These are phyloP conservation scores for Cladosporium sp. DNA, from an alignment of 2,329 filamentous ascomycete genomes.

Conservation along the genomic window DNA sequence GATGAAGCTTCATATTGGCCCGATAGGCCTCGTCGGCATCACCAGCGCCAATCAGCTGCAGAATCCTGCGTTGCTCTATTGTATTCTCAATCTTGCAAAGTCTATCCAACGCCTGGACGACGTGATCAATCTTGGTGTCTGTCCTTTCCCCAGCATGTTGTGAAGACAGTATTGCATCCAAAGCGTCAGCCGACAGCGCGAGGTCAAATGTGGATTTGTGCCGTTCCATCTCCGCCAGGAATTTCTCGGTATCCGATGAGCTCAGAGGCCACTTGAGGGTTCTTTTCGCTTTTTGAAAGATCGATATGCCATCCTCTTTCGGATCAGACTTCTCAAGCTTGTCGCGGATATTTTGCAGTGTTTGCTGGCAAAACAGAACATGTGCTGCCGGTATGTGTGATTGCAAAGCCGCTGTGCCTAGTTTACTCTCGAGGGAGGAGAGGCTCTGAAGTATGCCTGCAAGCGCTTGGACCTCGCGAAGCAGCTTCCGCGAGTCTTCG, in stretches of 20 bases:
- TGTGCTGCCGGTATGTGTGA: neutral
- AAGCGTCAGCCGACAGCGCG: neutral
- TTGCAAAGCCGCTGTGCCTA: neutral
- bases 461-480: constrained; percentile 7
- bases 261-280: neutral
- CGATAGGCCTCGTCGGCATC: neutral
- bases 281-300: neutral
- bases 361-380: neutral
- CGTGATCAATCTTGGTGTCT: neutral
- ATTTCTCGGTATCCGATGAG: neutral
- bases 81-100: neutral
- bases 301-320: neutral
- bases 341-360: neutral
- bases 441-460: neutral
- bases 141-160: too few relatives aligned
- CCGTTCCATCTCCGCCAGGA: constrained; percentile 3
- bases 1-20: neutral
- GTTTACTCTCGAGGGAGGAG: neutral
- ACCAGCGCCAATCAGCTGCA: neutral
- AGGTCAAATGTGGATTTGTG: constrained; percentile 10
- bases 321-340: neutral
- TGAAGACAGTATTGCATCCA: neutral
- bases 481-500: neutral
- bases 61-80: neutral
- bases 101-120: neutral